Evolutionary conservation across 2,329 filamentous ascomycete genomes (phyloP).

Genomic region (Bimuria novae-zelandiae): DNA sequence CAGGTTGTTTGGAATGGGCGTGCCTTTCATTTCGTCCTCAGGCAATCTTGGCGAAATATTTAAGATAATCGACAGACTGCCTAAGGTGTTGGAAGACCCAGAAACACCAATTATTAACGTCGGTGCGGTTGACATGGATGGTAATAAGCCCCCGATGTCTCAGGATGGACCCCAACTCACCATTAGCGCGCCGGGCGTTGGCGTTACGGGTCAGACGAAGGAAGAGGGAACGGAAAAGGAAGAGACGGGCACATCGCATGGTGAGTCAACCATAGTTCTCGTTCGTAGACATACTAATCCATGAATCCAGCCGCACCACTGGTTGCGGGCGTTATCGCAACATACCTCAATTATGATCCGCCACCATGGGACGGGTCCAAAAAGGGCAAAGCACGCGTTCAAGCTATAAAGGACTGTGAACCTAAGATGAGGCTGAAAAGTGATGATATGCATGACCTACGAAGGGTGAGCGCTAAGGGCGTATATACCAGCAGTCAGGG

Average conservation of each 20-base stretch:
- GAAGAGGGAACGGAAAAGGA: conserved; percentile 14
- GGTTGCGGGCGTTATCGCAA: conserved; percentile 17
- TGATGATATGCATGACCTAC: too few species aligned
- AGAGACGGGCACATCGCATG: conserved; percentile 34
- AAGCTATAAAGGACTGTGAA: conserved; percentile 14
- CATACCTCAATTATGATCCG: conserved; percentile 11
- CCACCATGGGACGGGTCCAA: conserved; percentile 7
- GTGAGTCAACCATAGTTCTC: neutral
- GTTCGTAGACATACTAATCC: neutral
- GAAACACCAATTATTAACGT: neutral
- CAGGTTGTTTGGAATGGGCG: neutral
- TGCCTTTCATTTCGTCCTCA: neutral
- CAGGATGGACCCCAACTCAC: neutral
- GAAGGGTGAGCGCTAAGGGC: too few species aligned
- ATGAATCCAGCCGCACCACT: conserved; percentile 7
- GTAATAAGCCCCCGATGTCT: neutral
- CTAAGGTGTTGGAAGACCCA: neutral
- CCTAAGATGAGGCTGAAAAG: too few species aligned
- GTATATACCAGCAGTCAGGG: too few species aligned
- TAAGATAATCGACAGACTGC: neutral
- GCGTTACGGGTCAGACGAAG: neutral
- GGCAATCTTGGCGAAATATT: neutral
- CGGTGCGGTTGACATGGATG: neutral
- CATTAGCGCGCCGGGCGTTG: neutral
- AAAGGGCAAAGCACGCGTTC: conserved; percentile 7